Conservation (phyloP, 192 early-diverging fungal genomes). For the Coemansia furcata region DNA sequence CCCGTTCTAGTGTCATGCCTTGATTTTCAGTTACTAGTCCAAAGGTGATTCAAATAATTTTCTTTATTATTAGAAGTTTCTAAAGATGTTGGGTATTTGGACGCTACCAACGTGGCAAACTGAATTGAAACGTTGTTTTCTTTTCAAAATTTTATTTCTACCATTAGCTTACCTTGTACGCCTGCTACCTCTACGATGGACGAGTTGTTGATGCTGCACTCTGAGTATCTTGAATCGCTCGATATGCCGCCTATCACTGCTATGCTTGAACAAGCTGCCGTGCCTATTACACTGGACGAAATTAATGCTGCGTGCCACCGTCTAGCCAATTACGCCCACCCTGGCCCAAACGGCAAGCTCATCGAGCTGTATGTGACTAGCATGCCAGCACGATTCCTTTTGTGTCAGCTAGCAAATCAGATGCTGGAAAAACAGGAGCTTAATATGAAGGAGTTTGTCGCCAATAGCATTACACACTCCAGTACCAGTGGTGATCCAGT, state of each 20-base stretch:
- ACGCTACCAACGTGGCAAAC: too few relatives aligned
- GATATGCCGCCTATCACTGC: background rate
- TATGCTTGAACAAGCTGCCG: background rate
- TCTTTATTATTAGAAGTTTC: too few relatives aligned
- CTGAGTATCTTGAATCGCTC: background rate
- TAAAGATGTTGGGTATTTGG: too few relatives aligned
- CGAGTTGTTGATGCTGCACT: too few relatives aligned
- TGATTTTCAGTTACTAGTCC: too few relatives aligned
- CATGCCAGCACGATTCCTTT: background rate
- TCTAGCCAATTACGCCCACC: background rate
- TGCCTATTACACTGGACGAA: background rate
- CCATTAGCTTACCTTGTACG: too few relatives aligned
- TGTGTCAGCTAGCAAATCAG: background rate
- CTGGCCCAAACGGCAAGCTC: background rate
- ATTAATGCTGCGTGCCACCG: background rate
- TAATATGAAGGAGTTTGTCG: background rate
- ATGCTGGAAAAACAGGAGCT: background rate
- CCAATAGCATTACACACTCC: background rate
- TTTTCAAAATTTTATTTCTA: too few relatives aligned
- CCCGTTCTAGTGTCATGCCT: too few relatives aligned
- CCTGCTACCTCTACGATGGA: too few relatives aligned
- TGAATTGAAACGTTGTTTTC: too few relatives aligned
- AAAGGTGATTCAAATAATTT: too few relatives aligned
- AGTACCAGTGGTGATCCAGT: background rate
- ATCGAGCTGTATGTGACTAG: background rate